phyloP scores from a whole-genome alignment of 2,329 filamentous ascomycete species.

The Ustilaginoidea virens region DNA sequence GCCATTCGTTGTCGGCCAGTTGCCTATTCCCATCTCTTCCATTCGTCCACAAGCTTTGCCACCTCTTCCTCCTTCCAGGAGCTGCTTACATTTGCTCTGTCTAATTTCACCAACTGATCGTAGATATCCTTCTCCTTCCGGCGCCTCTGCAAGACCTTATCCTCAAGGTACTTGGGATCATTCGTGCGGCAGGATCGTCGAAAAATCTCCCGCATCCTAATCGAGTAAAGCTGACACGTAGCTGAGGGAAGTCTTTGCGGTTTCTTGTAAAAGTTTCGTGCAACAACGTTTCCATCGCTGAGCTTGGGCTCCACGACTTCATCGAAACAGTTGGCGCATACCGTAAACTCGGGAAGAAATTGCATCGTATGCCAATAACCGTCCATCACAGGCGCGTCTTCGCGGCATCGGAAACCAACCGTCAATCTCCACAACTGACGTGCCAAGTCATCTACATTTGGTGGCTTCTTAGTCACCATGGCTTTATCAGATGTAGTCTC shows the following conservation, averaged over 20 bases:
- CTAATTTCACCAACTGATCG: constrained; percentile 31
- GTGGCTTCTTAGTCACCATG: constrained; percentile 24
- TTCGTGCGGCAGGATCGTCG: constrained; percentile 46
- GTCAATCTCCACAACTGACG: constrained; percentile 45
- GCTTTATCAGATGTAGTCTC: constrained; percentile 40
- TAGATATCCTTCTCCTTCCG: constrained; percentile 44
- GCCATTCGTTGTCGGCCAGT: too few relatives aligned
- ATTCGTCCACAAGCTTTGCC: constrained; percentile 36
- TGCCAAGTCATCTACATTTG: constrained; percentile 47
- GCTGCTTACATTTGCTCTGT: constrained; percentile 18
- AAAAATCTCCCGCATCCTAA: constrained; percentile 64
- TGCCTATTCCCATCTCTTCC: constrained; percentile 39
- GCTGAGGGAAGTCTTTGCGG: constrained; percentile 38
- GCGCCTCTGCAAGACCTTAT: constrained; percentile 41
- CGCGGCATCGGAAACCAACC: constrained; percentile 45
- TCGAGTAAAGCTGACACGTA: constrained; percentile 67
- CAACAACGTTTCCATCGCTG: constrained; percentile 35
- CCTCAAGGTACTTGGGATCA: constrained; percentile 48
- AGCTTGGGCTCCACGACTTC: constrained; percentile 60
- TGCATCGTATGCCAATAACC: constrained; percentile 67
- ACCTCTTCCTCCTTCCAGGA: constrained; percentile 26
- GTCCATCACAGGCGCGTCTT: constrained; percentile 45
- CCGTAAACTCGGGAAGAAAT: constrained; percentile 58
- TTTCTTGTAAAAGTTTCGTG: constrained; percentile 48
- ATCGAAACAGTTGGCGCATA: constrained; percentile 78